Evolutionary conservation across 495 filamentous ascomycete genomes (phyloP), one percentile per base, ranked within the genome.

Genomic region (Amniculicola lignicola): DNA sequence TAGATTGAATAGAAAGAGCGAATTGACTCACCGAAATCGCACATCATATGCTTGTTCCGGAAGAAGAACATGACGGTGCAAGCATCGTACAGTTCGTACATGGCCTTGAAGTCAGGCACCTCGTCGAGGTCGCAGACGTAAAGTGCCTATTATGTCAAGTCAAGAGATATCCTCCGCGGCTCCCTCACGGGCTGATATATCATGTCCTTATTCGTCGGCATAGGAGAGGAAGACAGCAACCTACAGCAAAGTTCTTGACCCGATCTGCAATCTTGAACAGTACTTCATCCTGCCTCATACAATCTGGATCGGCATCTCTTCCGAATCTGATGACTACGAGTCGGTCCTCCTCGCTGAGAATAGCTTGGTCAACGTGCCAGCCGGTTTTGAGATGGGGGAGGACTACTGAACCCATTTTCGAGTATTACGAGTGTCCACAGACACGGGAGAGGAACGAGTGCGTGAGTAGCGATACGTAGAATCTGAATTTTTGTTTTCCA

Each of bases 1-100:
- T n/a, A n/a, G n/a, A n/a, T n/a, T n/a, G n/a, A n/a, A n/a, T n/a
- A n/a, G n/a, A n/a, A n/a, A n/a, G n/a, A n/a, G n/a, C n/a, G n/a
- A n/a, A n/a, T n/a, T n/a, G n/a, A n/a, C n/a, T n/a, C n/a, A n/a
- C n/a, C n/a, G 59, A 95, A 93, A 82, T 96, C 93, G 69, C 86
- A 91, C 88, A 94, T 93, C 85, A 98, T 97, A 71, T 97, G 90
- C 72, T 96, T 97, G 69, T 97, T 97, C 41, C 93, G 81, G 74
- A 91, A 98, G 79, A 97, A 98, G 78, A 93, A 96, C 79, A 84
- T 83, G 41, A 82, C 57, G 2, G 80, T 80, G 55, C 82, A 72
- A 1, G 80, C 72, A 59, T 82, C 80, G 72, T 82, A 83, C 35
- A 83, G 75, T 52, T 82, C 75, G 62, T 80, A 93, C 94, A 97